Conservation (phyloP, 202 grass and related monocot genomes). For the Musa balbisiana region DNA sequence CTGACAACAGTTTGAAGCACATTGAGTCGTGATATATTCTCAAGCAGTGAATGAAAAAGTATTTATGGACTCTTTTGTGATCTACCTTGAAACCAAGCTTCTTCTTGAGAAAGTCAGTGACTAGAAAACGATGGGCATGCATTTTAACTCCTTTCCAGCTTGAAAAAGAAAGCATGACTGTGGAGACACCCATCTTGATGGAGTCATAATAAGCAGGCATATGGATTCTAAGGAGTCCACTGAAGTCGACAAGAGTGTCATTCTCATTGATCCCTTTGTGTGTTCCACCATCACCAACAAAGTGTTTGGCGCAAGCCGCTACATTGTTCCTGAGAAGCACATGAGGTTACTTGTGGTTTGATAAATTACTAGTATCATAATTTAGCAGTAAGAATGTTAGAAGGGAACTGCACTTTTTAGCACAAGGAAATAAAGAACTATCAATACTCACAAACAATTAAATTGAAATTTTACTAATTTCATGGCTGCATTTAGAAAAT, state of each 20-base stretch:
- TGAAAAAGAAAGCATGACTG: slow-evolving; percentile 77
- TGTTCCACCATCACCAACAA: slow-evolving; percentile 73
- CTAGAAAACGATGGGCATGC: slow-evolving; percentile 56
- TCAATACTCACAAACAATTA: too few species aligned
- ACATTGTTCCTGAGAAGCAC: slow-evolving; percentile 33
- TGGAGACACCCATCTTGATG: slow-evolving; percentile 48
- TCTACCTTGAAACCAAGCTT: slow-evolving; percentile 54
- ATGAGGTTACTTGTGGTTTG: too few species aligned
- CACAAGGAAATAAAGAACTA: too few species aligned
- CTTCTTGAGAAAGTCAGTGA: slow-evolving; percentile 61
- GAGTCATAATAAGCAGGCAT: slow-evolving; percentile 66
- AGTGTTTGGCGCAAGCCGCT: slow-evolving; percentile 73
- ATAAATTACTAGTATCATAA: too few species aligned
- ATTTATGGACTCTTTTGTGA: not conserved
- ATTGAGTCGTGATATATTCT: not conserved
- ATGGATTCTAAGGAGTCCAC: slow-evolving; percentile 58
- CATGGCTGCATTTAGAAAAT: not conserved
- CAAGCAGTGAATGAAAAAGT: not conserved
- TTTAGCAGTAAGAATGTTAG: too few species aligned
- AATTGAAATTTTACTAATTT: too few species aligned
- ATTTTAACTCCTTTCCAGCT: slow-evolving; percentile 73
- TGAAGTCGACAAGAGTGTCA: slow-evolving; percentile 48
- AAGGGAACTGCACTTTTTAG: too few species aligned
- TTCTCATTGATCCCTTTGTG: slow-evolving; percentile 52
- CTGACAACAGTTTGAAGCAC: slow-evolving; percentile 22